Evolutionary conservation across 2,329 filamentous ascomycete genomes (phyloP), one percentile per base, ranked within the genome.

Genomic region (Ophiostoma montium): DNA sequence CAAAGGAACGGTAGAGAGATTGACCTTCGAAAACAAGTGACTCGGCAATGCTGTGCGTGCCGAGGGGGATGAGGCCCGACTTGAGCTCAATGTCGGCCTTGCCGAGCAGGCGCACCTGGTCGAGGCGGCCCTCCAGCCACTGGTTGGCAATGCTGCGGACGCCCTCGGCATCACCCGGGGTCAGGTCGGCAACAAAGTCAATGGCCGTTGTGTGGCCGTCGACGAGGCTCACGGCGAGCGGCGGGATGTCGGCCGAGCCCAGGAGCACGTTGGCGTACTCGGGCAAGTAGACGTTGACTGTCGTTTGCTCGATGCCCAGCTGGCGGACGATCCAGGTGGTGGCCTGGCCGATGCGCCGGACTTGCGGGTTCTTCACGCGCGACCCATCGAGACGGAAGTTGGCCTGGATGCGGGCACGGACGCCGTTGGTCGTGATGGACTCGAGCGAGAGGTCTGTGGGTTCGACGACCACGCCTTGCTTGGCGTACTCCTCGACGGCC

Each of bases 371-470:
- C 53, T 74, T 65, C 18, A 96, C 88, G 46, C 80, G 80, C 5
- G 76, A 77, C 0, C 82, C 83, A 62, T 96, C 87, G 56, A 98
- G 76, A 39, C 71, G 74, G 59, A 96, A 86, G 49, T 84, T 82
- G 18, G 85, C 90, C 59, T 89, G 82, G 43, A 98, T 72, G 54
- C 87, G 80, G 31, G 86, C 84, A 53, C 75, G 78, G 9, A 95
- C 76, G 12, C 92, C 90, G 51, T 81, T 74, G 8, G 78, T 61
- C 0, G 87, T 95, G 56, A 95, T 84, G 2, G 84, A 86, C 59
- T 92, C 84, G 52, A 98, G 80, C 2, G 88, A 87, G 18, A 98
- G 67, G 56, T 82, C 84, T 6, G 83, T 88, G 2, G 92, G 86
- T 60, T 89, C 79, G 56, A 98, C 76, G 16, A 90, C 79, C 21